Evolutionary conservation across 2,329 filamentous ascomycete genomes (phyloP), one percentile per base, ranked within the genome.

Genomic region (Colletotrichum lentis): DNA sequence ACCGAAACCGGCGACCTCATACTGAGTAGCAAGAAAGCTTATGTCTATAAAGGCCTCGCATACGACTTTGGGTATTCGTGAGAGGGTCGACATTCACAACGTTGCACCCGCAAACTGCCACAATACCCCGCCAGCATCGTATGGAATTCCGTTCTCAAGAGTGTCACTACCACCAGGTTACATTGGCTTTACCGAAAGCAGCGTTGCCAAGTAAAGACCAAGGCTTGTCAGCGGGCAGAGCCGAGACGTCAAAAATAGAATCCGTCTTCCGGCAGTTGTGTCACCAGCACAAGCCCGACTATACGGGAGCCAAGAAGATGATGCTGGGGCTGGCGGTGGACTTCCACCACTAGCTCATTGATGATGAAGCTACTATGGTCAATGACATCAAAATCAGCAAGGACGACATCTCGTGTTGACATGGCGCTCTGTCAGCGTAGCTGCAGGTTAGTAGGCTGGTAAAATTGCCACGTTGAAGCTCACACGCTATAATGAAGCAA

Each of bases 381-480:
- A 37, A 39, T 18, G 8, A 20, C 43, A 22, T 39, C 12, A 52
- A 10, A 2, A 18, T 31, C 16, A 22, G 27, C 20, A 58, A 18
- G 37, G 43, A 14, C 20, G 27, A 39, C 8, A 37, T 27, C 46
- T 60, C 47, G 55, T 54, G 22, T 60, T 31, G 22, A 10, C 5
- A 53, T 47, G 47, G 39, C 47, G 37, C 47, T 47, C 46, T 53
- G 62, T 64, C 47, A 60, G 47, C 62, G 7, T 5, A 22, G 14
- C 6, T 3, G 31, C 8, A 24, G 5, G 61, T 4, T 20, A 52
- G n/a, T 8, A 14, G 35, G 11, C 7, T 47, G 41, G 20, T 39
- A 39, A 22, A 49, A 63, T 8, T 31, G 18, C 14, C 18, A 49
- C 11, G 11, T 2, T 35, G 20, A 39, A 64, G 20, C 10, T 24